A percentile compares a stretch with the other conserved stretches of the same genome.
These are phyloP conservation scores for Paraurostyla sp. DNA, from an alignment of 73 alveolate genomes.

Conservation along the genomic window DNA sequence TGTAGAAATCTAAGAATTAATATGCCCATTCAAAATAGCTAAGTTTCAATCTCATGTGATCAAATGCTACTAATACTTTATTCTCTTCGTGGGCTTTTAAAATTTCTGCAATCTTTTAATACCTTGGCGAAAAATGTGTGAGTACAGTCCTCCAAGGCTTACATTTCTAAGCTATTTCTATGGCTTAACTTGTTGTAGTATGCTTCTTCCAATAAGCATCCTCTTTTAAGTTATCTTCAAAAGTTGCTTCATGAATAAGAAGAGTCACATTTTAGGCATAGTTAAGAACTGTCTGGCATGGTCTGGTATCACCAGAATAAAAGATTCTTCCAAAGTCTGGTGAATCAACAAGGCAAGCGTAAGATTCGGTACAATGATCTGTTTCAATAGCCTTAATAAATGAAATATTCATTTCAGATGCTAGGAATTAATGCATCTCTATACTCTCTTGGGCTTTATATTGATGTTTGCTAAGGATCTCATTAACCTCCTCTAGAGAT, in stretches of 20 bases:
- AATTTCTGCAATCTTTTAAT: constrained; percentile 79
- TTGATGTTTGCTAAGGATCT: not conserved
- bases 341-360: constrained; percentile 86
- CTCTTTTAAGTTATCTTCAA: constrained; percentile 86
- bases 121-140: constrained; percentile 98
- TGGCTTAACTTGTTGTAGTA: constrained; percentile 95
- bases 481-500: constrained; percentile 26
- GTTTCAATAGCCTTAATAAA: constrained; percentile 86
- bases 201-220: constrained; percentile 96
- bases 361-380: constrained; percentile 94
- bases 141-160: constrained; percentile 87
- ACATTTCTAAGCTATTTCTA: constrained; percentile 85
- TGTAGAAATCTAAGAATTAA: not conserved
- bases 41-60: constrained; percentile 67
- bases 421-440: constrained; percentile 40
- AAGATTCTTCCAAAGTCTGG: constrained; percentile 83
- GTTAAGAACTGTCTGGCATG: constrained; percentile 88
- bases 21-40: constrained; percentile 72
- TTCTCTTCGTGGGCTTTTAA: constrained; percentile 27
- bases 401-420: constrained; percentile 41
- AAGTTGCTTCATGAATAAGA: constrained; percentile 99
- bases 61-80: constrained; percentile 75
- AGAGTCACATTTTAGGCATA: constrained; percentile 89
- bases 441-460: not conserved
- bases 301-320: constrained; percentile 98